Evolutionary conservation across 75 land plant genomes (phyloP).

Genomic region (Selaginella moellendorffii): DNA sequence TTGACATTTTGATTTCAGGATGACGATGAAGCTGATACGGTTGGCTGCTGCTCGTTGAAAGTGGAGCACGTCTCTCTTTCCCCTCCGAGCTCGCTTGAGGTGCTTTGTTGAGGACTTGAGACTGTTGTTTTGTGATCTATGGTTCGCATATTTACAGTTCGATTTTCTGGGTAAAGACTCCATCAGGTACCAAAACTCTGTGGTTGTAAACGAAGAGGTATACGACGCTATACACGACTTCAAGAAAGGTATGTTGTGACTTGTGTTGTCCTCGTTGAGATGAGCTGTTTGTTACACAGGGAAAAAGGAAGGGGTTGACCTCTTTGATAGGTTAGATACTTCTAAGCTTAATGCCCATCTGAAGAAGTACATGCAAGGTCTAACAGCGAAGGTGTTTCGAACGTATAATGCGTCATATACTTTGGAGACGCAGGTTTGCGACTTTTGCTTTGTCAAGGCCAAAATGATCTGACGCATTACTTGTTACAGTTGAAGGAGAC

Average conservation of each 20-base stretch:
- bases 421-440: constrained; percentile 64
- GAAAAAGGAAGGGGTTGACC: constrained; percentile 49
- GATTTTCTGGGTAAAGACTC: constrained; percentile 99
- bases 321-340: constrained; percentile 87
- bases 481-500: constrained; percentile 42
- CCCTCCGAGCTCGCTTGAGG: constrained; percentile 69
- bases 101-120: constrained; percentile 9
- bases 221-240: constrained; percentile 67
- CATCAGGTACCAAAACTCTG: constrained; percentile 70
- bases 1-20: constrained; percentile 31
- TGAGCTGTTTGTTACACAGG: constrained; percentile 25
- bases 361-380: constrained; percentile 85
- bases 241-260: constrained; percentile 27
- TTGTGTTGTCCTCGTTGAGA: background rate
- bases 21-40: constrained; percentile 99
- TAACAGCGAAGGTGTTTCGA: constrained; percentile 96
- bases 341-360: constrained; percentile 82
- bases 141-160: constrained; percentile 34
- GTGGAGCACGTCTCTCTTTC: constrained; percentile 74
- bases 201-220: constrained; percentile 71
- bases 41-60: constrained; percentile 96
- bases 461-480: background rate
- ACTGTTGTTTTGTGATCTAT: background rate
- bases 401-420: constrained; percentile 98
- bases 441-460: background rate